A percentile compares a stretch with the other conserved stretches of the same genome.
These are phyloP conservation scores for Aureobasidium zeae DNA, from an alignment of 2,329 filamentous ascomycete species.

Conservation along the genomic window DNA sequence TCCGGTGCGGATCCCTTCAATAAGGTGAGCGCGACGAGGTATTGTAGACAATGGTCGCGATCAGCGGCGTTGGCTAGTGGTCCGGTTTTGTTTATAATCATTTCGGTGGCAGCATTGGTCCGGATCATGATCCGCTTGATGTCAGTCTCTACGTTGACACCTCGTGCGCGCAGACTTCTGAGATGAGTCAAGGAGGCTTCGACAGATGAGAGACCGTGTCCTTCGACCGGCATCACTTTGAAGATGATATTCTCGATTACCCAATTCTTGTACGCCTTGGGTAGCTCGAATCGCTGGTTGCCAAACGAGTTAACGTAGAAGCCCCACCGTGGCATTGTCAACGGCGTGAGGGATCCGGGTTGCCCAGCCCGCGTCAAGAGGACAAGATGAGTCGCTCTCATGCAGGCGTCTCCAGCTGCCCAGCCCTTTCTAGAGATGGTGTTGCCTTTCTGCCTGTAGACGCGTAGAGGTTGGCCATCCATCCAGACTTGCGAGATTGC, in stretches of 20 bases:
- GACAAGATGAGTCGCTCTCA: not conserved
- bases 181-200: not conserved
- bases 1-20: not conserved
- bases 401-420: not conserved
- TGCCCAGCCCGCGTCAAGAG: not conserved
- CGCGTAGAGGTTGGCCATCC: not conserved
- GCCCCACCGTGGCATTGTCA: not conserved
- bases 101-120: not conserved
- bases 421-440: not conserved
- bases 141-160: too few species aligned
- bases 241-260: not conserved
- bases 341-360: too few species aligned
- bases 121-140: not conserved
- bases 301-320: not conserved
- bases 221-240: not conserved
- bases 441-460: not conserved
- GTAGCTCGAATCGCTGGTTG: not conserved
- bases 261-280: not conserved
- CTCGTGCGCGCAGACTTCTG: too few species aligned
- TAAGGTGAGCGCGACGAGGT: not conserved
- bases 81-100: not conserved
- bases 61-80: not conserved
- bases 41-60: not conserved
- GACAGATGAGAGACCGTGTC: not conserved
- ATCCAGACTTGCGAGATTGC: not conserved